Evolutionary conservation across 2,329 filamentous ascomycete genomes (phyloP), one percentile per base, ranked within the genome.

Genomic region (Madurella fahalii): DNA sequence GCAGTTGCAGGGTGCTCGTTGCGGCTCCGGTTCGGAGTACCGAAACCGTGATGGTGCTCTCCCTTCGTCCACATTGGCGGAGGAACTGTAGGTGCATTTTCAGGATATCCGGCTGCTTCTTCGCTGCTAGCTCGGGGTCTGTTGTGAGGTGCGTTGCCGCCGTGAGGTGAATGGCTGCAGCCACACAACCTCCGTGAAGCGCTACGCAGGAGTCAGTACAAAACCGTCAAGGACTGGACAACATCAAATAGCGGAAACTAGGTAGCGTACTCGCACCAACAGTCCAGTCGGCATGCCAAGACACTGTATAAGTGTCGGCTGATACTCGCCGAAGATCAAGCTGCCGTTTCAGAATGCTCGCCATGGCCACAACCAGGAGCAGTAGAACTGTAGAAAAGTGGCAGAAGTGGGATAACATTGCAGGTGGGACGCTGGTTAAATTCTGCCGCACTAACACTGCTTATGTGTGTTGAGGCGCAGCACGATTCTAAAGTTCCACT

Each of bases 61-160:
- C 53, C 9, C 41, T 7, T 17, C 31, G 40, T 30, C 60, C 62
- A 47, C 65, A 68, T 0, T 54, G 9, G 3, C 62, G 60, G 2
- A 69, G 59, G 40, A 64, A 68, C 15, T 67, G 61, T 41, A 67
- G 5, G 44, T 68, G 64, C 3, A 68, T 43, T 9, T 53, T 66
- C 1, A 65, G 42, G 4, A 67, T 47, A 34, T 67, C 58, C 1
- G 65, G 61, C 42, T 67, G 66, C 20, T 64, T 60, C 20, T 25
- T 31, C 1, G 16, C 17, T 17, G 17, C 18, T 8, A 61, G 54
- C 16, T 15, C 16, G 2, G 50, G 48, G 2, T 64, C 53, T 1
- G 53, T 58, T 1, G 15, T 18, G n/a, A 67, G 55, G 47, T 68
- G 62, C 9, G 60, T 64, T 7, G 40, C 37, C 20, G 60, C 59